A percentile compares a stretch with the other conserved stretches of the same genome.
phyloP scores from a whole-genome alignment of 164 flowering plant genomes.

The Macadamia tetraphylla region DNA sequence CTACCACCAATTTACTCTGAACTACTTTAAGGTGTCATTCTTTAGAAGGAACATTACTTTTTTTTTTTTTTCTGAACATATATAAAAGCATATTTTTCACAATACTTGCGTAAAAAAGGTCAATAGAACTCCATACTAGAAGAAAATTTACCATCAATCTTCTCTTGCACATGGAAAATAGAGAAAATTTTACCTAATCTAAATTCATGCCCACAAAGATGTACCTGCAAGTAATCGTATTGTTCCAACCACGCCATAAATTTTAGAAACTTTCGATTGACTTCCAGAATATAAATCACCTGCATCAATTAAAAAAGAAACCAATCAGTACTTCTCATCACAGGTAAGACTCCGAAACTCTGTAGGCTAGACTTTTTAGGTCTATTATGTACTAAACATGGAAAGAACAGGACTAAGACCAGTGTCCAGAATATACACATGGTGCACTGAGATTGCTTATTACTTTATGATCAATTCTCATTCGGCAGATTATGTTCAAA shows the following conservation, averaged over 20 bases:
- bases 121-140: not conserved
- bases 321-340: not conserved
- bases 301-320: slow-evolving; percentile 17
- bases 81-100: not conserved
- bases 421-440: too few relatives aligned
- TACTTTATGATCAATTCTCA: too few relatives aligned
- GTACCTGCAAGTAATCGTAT: slow-evolving; percentile 79
- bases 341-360: too few relatives aligned
- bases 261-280: slow-evolving; percentile 42
- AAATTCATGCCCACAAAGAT: not conserved
- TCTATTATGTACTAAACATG: too few relatives aligned
- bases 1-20: too few relatives aligned
- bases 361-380: too few relatives aligned
- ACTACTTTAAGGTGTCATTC: not conserved
- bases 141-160: not conserved
- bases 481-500: too few relatives aligned
- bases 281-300: slow-evolving; percentile 34
- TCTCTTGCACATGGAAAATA: not conserved
- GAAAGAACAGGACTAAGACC: too few relatives aligned
- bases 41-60: not conserved
- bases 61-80: not conserved
- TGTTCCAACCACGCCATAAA: slow-evolving; percentile 79
- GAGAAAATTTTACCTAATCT: not conserved
- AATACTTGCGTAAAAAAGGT: not conserved
- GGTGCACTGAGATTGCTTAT: too few relatives aligned